phyloP scores from a whole-genome alignment of 129 eudicot species.

The Tagetes erecta region DNA sequence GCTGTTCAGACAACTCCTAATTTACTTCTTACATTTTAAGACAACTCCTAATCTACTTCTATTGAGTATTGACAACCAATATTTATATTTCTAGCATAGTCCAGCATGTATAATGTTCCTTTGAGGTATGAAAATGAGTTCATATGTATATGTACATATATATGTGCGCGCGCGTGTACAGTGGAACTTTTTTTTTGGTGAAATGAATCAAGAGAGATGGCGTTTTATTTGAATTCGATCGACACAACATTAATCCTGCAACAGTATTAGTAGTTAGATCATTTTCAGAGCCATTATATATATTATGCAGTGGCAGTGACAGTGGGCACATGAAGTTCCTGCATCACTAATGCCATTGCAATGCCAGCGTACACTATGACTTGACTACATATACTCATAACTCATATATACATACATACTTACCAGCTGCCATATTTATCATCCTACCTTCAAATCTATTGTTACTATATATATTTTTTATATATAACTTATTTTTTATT shows the following conservation, averaged over 20 bases:
- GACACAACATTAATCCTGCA: slow-evolving; percentile 28
- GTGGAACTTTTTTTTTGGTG: too few relatives aligned
- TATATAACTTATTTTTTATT: too few relatives aligned
- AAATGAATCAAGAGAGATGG: slow-evolving; percentile 21
- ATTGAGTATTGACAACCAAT: too few relatives aligned
- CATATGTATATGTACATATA: neutral
- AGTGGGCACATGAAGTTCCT: slow-evolving; percentile 40
- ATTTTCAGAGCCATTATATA: slow-evolving; percentile 29
- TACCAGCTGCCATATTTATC: slow-evolving; percentile 24
- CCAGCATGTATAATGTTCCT: too few relatives aligned
- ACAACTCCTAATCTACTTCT: too few relatives aligned
- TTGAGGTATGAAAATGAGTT: slow-evolving; percentile 7
- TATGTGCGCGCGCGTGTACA: too few relatives aligned
- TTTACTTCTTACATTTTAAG: too few relatives aligned
- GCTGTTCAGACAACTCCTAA: too few relatives aligned
- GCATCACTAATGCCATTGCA: slow-evolving; percentile 30
- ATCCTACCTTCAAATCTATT: neutral
- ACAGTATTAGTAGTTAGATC: slow-evolving; percentile 33
- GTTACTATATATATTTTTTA: too few relatives aligned
- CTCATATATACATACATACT: neutral
- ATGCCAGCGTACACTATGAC: slow-evolving; percentile 7
- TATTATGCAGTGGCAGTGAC: neutral
- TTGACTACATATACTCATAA: too few relatives aligned
- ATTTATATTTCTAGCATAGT: too few relatives aligned
- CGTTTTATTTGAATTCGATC: slow-evolving; percentile 14